A percentile compares a stretch with the other conserved stretches of the same genome.
phyloP scores from a whole-genome alignment of 495 filamentous ascomycete genomes.

The Penicillium macrosclerotiorum region DNA sequence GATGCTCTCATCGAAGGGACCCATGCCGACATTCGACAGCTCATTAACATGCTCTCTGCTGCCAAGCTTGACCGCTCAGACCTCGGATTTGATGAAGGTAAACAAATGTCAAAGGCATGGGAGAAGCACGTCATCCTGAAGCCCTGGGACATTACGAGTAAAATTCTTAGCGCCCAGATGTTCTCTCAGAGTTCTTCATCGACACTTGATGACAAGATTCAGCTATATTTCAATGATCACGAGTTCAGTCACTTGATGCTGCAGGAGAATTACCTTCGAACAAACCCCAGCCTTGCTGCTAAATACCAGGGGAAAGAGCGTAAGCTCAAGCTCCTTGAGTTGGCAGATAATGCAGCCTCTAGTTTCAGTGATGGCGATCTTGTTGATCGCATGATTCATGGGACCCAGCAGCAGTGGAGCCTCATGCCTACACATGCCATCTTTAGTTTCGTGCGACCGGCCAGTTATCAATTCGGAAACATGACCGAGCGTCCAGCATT shows the following conservation, averaged over 20 bases:
- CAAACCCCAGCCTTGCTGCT: conserved; percentile 63
- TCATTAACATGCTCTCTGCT: conserved; percentile 97
- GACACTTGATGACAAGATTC: conserved; percentile 93
- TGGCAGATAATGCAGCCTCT: conserved; percentile 81
- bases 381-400: conserved; percentile 97
- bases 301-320: conserved; percentile 60
- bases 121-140: conserved; percentile 96
- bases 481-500: conserved; percentile 63
- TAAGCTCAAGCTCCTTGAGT: conserved; percentile 76
- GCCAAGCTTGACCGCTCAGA: conserved; percentile 78
- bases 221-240: conserved; percentile 99
- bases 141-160: conserved; percentile 95
- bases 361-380: conserved; percentile 97
- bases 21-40: conserved; percentile 91
- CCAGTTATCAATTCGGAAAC: conserved; percentile 83
- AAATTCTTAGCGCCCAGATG: conserved; percentile 84
- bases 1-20: conserved; percentile 94
- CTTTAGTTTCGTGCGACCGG: conserved; percentile 89
- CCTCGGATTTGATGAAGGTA: conserved; percentile 79
- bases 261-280: conserved; percentile 93
- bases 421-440: conserved; percentile 97
- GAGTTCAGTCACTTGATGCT: conserved; percentile 97
- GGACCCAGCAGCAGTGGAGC: conserved; percentile 95
- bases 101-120: conserved; percentile 95
- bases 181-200: conserved; percentile 77